These are phyloP conservation scores for Mortierella sp. DNA, from an alignment of 371 early-diverging fungal species.

Conservation along the genomic window DNA sequence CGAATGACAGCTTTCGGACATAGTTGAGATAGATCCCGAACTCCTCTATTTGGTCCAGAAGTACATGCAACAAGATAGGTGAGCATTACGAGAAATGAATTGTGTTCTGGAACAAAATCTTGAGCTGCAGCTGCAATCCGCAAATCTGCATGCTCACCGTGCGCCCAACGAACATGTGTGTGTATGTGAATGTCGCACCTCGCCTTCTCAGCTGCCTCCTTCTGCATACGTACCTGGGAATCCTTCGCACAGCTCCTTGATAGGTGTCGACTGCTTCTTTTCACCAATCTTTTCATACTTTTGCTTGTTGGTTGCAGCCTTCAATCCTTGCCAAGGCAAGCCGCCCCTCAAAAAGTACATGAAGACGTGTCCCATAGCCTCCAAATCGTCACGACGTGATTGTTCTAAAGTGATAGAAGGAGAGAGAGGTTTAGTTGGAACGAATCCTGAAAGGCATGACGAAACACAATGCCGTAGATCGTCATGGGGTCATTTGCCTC, in stretches of 20 bases:
- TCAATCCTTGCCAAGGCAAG: conserved; percentile 99
- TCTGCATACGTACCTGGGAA: conserved; percentile 73
- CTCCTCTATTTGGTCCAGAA: conserved; percentile 68
- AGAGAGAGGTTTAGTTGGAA: neutral
- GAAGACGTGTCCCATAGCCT: conserved; percentile 98
- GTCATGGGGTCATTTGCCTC: too few relatives aligned
- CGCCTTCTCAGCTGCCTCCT: too few relatives aligned
- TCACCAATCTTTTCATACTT: conserved; percentile 99
- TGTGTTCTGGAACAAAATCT: neutral
- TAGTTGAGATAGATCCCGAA: conserved; percentile 93
- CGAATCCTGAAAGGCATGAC: too few relatives aligned
- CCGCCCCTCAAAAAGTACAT: conserved; percentile 98
- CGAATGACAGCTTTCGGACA: conserved; percentile 94
- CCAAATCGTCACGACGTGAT: conserved; percentile 97
- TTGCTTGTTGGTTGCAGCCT: conserved; percentile 98
- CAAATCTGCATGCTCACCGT: too few relatives aligned
- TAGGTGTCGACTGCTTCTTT: conserved; percentile 94
- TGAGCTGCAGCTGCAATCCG: too few relatives aligned
- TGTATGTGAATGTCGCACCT: neutral
- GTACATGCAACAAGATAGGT: neutral
- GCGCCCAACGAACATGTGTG: too few relatives aligned
- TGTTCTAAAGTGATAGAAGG: conserved; percentile 23
- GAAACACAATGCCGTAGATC: too few relatives aligned
- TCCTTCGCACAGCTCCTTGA: conserved; percentile 93
- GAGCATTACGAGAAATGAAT: neutral